phyloP scores from a whole-genome alignment of 1,284 basidiomycete genomes.

The Cerioporus squamosus region DNA sequence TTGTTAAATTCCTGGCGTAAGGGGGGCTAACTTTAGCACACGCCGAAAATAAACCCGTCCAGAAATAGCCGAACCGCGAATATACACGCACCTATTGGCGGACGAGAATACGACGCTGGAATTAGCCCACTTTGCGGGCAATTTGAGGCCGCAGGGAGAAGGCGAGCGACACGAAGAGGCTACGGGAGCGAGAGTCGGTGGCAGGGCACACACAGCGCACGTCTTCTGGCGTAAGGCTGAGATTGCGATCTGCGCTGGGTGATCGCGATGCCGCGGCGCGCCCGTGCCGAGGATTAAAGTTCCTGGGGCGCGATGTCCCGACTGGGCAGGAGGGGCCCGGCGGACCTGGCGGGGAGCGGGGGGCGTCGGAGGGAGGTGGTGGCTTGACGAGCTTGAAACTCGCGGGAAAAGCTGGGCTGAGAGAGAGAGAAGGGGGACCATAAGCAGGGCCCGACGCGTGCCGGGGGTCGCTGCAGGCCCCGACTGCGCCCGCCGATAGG shows the following conservation, averaged over 20 bases:
- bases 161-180: background rate
- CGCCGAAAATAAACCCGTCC: conserved; percentile 3
- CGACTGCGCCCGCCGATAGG: conserved; percentile 13
- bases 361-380: too few species aligned
- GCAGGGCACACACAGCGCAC: conserved; percentile 2
- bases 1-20: background rate
- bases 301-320: background rate
- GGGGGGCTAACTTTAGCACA: conserved; percentile 8
- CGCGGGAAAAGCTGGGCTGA: background rate
- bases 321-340: background rate
- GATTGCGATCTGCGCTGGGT: conserved; percentile 17
- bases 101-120: background rate
- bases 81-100: conserved; percentile 13
- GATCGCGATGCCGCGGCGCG: conserved; percentile 19
- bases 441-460: background rate
- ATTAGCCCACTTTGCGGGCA: conserved; percentile 4
- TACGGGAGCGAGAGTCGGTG: conserved; percentile 4
- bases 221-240: background rate
- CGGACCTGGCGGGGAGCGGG: background rate
- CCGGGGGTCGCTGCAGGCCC: conserved; percentile 1
- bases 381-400: background rate
- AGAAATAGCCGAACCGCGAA: conserved; percentile 14
- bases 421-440: background rate
- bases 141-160: conserved; percentile 5
- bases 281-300: conserved; percentile 15